Evolutionary conservation across 164 flowering plant species (phyloP), one percentile per base, ranked within the genome.

Genomic region (Saururus chinensis): DNA sequence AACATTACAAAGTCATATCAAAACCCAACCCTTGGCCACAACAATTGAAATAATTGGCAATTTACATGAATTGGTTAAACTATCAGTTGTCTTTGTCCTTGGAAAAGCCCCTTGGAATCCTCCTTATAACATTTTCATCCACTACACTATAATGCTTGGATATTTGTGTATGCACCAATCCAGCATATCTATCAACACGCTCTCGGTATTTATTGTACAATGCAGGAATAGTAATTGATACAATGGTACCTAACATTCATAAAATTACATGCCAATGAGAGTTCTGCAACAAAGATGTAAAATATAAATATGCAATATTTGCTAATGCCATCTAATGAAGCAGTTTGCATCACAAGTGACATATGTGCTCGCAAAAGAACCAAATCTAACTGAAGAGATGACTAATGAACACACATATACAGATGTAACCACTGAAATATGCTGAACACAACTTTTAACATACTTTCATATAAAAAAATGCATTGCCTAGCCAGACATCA

Each of bases 201-300:
- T 73, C 79, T 66, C 81, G 76, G 62, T 78, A 80, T 77, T 69
- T 86, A 75, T 76, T 78, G 79, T 89, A 92, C 75, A 92, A 64
- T 24, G 84, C 98, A 40, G 96, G 96, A 40, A 92, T 26, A 42
- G 96, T 92, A 20, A 92, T 76, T 9, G 83, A 83, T 14, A 85
- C 23, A 48, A 88, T 78, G 24, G 82, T 78, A 61, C 96, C 98
- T 89, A 86, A 55, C 19, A 70, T 40, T 30, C 54, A 51, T 23
- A 23, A 61, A 51, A 37, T 12, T 3, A 17, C 17, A 45, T 3
- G 14, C 14, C 14, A 45, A 45, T 45, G 14, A 45, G 49, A 45
- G 17, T 12, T 17, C 14, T 8, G 17, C 49, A 45, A 45, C 17
- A 17, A 45, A 12, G 49, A 45, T 45, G 49, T 17, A 45, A 45